Evolutionary conservation across 805 yeast species (phyloP).

Genomic region (Blastobotrys attinorum): DNA sequence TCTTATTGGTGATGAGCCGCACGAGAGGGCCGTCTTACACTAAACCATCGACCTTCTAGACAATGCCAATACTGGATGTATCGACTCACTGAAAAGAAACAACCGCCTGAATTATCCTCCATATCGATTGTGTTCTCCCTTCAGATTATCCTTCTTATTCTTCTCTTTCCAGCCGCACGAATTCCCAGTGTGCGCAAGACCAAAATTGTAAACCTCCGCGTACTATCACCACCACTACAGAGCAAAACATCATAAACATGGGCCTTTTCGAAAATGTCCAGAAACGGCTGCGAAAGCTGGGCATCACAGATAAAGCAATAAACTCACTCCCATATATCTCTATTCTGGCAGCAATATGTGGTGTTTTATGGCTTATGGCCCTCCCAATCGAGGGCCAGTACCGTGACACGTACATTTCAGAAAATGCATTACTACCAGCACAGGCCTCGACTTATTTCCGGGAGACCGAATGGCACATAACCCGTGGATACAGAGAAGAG

Average conservation of each 20-base stretch:
- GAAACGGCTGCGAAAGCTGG: constrained; percentile 22
- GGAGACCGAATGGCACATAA: constrained; percentile 89
- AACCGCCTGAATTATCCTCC: too few species aligned
- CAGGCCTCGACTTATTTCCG: constrained; percentile 89
- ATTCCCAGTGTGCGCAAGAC: background rate
- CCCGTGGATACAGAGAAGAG: constrained; percentile 75
- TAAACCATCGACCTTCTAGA: too few species aligned
- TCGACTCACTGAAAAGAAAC: too few species aligned
- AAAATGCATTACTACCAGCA: constrained; percentile 94
- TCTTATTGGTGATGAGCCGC: too few species aligned
- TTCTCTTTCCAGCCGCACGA: background rate
- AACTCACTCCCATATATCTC: constrained; percentile 25
- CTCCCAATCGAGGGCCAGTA: constrained; percentile 78
- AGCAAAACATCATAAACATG: too few species aligned
- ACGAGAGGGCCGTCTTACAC: too few species aligned
- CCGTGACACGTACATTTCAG: constrained; percentile 80
- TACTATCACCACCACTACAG: too few species aligned
- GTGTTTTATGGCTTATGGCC: constrained; percentile 47
- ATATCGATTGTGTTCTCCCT: too few species aligned
- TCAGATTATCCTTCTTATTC: too few species aligned
- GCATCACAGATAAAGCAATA: constrained; percentile 21
- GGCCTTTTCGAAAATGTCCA: constrained; percentile 30
- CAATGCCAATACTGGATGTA: too few species aligned
- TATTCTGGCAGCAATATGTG: constrained; percentile 26
- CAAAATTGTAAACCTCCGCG: background rate